Conservation (phyloP, 768 basidiomycete genomes). For the Lactifluus echinatus region DNA sequence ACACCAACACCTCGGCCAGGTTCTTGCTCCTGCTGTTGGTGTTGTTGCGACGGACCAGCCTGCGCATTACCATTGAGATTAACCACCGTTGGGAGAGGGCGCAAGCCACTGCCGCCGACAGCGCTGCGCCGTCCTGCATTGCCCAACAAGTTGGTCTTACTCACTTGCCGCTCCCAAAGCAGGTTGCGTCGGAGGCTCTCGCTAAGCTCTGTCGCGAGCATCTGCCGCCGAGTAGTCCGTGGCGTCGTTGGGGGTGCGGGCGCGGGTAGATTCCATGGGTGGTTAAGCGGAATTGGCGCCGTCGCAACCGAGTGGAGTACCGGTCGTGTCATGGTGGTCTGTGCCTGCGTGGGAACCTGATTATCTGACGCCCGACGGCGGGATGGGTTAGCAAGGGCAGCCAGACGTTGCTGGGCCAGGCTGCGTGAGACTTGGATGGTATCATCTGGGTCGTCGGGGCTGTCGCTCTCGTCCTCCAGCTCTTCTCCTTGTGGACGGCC, state of each 20-base stretch:
- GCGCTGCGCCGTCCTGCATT: slow-evolving; percentile 26
- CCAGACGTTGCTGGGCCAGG: slow-evolving; percentile 59
- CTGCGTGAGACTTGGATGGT: slow-evolving; percentile 53
- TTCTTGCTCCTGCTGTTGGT: slow-evolving; percentile 1
- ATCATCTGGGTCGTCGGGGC: slow-evolving; percentile 44
- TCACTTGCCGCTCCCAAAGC: slow-evolving; percentile 71
- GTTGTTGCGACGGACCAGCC: slow-evolving; percentile 25
- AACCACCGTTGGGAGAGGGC: slow-evolving; percentile 29
- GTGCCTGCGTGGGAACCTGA: slow-evolving; percentile 14
- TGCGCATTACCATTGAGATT: slow-evolving; percentile 8
- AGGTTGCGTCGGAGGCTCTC: slow-evolving; percentile 77
- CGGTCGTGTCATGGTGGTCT: slow-evolving; percentile 18
- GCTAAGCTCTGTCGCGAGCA: slow-evolving; percentile 78
- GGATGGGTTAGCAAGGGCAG: slow-evolving; percentile 38
- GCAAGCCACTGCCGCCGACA: slow-evolving; percentile 25
- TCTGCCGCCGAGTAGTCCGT: slow-evolving; percentile 72
- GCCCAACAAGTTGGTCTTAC: slow-evolving; percentile 40
- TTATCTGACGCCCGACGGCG: slow-evolving; percentile 34
- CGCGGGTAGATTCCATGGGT: slow-evolving; percentile 68
- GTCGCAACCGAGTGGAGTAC: slow-evolving; percentile 32
- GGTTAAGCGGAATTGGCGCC: slow-evolving; percentile 49
- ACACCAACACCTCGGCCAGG: background rate
- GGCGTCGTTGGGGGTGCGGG: slow-evolving; percentile 66
- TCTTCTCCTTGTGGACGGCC: slow-evolving; percentile 58
- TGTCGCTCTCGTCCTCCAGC: slow-evolving; percentile 53